Base-by-base conservation (phyloP, 805 yeast genomes). In the Nadsonia fulvescens region DNA sequence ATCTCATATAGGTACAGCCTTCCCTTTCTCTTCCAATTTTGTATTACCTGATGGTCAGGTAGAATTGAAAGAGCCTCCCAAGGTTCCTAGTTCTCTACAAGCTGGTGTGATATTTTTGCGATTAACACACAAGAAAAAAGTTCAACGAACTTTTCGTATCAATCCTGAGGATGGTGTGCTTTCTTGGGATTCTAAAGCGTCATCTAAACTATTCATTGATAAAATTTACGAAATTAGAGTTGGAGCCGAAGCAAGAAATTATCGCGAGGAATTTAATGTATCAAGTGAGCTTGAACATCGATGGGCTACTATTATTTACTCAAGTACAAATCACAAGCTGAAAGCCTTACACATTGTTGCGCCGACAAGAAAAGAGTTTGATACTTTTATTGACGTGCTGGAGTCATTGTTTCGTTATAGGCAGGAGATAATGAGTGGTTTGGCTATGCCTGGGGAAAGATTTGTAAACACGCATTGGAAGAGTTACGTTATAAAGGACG, bases 231-330 rank as follows among this genome's bases (percentile, higher is more conserved):
- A 64, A 29, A 58, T 75, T 2, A 49, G 74, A 26, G 56, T 63
- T 3, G 78, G 72, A 3, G 63, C 61, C 12, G 78, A 75, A 39
- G 94, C 94, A 1, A 61, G 64, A 18, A 78, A 79, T 37, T 86
- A 82, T 43, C 53, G 93, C 33, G 93, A 83, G 42, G 93, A 82
- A 46, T 66, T 78, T 37, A 70, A 74, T 18, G 63, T 81, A 1
- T 64, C 82, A 2, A 53, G 66, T 18, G 81, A 73, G 26, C 64
- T 61, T 28, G 67, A 69, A 22, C 54, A 58, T 8, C 49, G 65
- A 6, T 86, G 98, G 98, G 60, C 79, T 1, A 72, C 93, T 0
- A 63, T 86, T 16, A 66, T 81, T 8, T 86, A 79, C 43, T 64
- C 58, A 30, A 57, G 61, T 5, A 56, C 64, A 5, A 68, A 63